phyloP scores from a whole-genome alignment of 768 basidiomycete genomes.

The Cyclocybe cylindracea region DNA sequence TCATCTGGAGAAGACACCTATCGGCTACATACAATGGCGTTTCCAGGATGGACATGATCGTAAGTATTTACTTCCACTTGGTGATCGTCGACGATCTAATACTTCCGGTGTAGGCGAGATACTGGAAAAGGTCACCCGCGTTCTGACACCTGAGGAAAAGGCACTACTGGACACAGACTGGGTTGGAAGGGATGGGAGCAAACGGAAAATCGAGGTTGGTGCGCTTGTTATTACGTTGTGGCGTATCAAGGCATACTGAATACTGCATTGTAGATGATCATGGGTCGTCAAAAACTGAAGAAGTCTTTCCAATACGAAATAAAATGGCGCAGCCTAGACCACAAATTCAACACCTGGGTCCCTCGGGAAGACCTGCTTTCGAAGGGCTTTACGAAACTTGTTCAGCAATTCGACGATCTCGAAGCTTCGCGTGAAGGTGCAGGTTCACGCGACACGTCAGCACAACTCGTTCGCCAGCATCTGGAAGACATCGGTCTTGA shows the following conservation, averaged over 20 bases:
- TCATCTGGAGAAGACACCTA: constrained; percentile 95
- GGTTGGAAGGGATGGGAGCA: constrained; percentile 88
- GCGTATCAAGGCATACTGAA: background rate
- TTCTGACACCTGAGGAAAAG: constrained; percentile 87
- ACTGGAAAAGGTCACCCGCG: constrained; percentile 87
- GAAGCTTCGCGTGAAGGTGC: constrained; percentile 96
- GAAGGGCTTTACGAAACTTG: constrained; percentile 87
- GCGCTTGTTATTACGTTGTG: constrained; percentile 1
- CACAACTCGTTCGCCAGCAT: constrained; percentile 83
- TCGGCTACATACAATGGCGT: constrained; percentile 97
- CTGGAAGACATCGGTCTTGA: constrained; percentile 95
- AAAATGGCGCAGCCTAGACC: constrained; percentile 83
- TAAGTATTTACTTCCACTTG: constrained; percentile 35
- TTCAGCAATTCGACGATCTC: constrained; percentile 95
- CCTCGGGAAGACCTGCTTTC: constrained; percentile 82
- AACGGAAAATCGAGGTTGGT: constrained; percentile 85
- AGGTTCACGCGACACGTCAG: constrained; percentile 83
- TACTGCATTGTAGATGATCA: constrained; percentile 54
- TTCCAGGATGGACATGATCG: constrained; percentile 99
- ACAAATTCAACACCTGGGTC: constrained; percentile 90
- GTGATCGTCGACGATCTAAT: constrained; percentile 4
- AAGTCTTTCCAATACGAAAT: constrained; percentile 94
- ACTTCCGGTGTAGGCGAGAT: constrained; percentile 63
- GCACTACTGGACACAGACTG: constrained; percentile 79
- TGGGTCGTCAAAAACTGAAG: constrained; percentile 97